Conservation (phyloP, 306 rosid genomes). For the Leucaena leucocephala region DNA sequence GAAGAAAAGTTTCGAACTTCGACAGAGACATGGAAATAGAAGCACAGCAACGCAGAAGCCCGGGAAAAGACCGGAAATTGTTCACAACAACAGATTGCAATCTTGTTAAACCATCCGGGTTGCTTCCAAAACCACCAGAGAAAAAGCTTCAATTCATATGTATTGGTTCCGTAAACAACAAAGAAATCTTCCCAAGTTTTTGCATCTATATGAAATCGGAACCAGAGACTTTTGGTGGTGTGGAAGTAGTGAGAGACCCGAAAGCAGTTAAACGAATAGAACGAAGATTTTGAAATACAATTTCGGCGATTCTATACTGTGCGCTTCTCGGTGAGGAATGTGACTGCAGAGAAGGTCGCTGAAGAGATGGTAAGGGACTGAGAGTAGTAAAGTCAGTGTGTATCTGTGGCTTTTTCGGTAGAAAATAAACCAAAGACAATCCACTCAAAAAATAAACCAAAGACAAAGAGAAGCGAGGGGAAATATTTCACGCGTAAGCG, state of each 20-base stretch:
- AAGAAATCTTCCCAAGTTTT: conserved; percentile 21
- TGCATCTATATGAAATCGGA: conserved; percentile 8
- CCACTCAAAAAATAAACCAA: not conserved
- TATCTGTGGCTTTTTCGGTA: not conserved
- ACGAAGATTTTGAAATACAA: not conserved
- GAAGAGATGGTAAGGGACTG: not conserved
- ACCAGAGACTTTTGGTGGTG: not conserved
- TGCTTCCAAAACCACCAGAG: conserved; percentile 2
- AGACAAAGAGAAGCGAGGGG: not conserved
- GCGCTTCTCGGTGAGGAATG: not conserved
- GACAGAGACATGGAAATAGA: not conserved
- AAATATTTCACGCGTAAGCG: conserved; percentile 17
- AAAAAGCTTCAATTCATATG: conserved; percentile 12
- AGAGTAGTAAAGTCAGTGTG: not conserved
- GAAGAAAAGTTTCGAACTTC: conserved; percentile 27
- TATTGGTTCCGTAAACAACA: conserved; percentile 1
- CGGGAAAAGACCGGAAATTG: not conserved
- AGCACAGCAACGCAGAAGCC: not conserved
- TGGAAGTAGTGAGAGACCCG: not conserved
- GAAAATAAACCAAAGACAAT: not conserved
- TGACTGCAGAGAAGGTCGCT: not conserved
- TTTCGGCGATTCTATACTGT: not conserved
- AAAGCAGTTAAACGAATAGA: not conserved
- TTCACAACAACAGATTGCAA: conserved; percentile 4
- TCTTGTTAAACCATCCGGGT: not conserved